Evolutionary conservation across 2,329 filamentous ascomycete species (phyloP).

Genomic region (Fusarium sp.): DNA sequence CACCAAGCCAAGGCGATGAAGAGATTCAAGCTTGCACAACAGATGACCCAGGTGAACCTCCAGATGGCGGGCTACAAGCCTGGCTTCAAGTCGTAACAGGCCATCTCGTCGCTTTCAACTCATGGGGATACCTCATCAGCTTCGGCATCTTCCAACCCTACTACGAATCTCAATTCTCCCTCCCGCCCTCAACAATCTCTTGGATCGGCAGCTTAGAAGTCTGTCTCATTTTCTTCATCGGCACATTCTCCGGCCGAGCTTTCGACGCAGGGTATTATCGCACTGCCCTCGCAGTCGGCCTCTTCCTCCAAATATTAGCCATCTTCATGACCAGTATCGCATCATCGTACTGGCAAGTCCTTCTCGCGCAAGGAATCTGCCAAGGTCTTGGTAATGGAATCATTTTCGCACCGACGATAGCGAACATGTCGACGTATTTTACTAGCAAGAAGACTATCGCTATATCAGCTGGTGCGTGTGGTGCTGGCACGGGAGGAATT

Average conservation of each 20-base stretch:
- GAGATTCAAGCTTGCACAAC: background rate
- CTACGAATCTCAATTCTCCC: constrained; percentile 48
- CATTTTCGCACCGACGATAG: constrained; percentile 63
- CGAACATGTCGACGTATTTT: constrained; percentile 70
- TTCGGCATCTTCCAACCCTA: constrained; percentile 54
- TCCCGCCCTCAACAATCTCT: constrained; percentile 52
- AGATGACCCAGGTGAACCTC: constrained; percentile 32
- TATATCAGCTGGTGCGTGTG: constrained; percentile 67
- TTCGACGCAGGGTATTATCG: constrained; percentile 55
- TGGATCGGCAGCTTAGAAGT: constrained; percentile 62
- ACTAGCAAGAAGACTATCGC: constrained; percentile 66
- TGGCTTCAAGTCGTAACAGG: constrained; percentile 53
- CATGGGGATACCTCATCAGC: constrained; percentile 53
- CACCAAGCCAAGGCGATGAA: background rate
- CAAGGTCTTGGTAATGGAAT: constrained; percentile 65
- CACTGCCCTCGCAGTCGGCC: constrained; percentile 46
- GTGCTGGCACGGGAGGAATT: constrained; percentile 69
- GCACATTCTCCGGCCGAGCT: constrained; percentile 53
- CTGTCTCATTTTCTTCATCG: constrained; percentile 54
- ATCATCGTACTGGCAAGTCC: constrained; percentile 57
- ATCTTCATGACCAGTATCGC: constrained; percentile 57
- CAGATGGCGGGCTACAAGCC: constrained; percentile 50
- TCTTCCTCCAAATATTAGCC: constrained; percentile 56
- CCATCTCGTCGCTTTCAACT: constrained; percentile 51
- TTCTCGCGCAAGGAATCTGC: constrained; percentile 65